Conservation (phyloP, 2,329 filamentous ascomycete genomes). For the Akanthomyces muscarius region DNA sequence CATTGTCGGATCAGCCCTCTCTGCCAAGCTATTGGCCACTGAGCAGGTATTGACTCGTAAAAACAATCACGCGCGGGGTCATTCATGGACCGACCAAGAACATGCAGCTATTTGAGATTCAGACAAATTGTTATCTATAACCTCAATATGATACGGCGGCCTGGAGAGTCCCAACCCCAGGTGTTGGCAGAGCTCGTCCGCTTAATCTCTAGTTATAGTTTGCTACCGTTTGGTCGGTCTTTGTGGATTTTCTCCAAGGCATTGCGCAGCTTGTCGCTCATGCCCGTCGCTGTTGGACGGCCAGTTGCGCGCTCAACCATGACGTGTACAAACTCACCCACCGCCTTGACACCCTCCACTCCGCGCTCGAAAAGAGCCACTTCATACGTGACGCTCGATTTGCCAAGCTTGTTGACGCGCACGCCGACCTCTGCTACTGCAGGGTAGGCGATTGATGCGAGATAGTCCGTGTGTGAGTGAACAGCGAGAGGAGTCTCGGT, state of each 20-base stretch:
- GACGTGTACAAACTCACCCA: slow-evolving; percentile 83
- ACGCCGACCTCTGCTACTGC: slow-evolving; percentile 76
- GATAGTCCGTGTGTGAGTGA: slow-evolving; percentile 81
- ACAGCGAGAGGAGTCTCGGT: slow-evolving; percentile 78
- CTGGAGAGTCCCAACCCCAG: not conserved
- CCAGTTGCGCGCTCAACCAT: slow-evolving; percentile 75
- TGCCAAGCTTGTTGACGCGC: slow-evolving; percentile 78
- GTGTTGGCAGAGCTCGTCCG: not conserved
- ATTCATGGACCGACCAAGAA: not conserved
- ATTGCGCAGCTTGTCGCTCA: slow-evolving; percentile 54
- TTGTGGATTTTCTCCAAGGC: slow-evolving; percentile 53
- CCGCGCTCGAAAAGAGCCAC: slow-evolving; percentile 79
- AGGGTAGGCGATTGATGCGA: slow-evolving; percentile 77
- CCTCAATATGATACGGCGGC: no score
- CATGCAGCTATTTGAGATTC: not conserved
- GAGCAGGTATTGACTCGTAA: not conserved
- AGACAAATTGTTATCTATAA: not conserved
- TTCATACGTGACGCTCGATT: slow-evolving; percentile 85
- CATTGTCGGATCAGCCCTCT: no score
- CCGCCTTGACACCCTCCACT: slow-evolving; percentile 69
- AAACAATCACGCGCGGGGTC: not conserved
- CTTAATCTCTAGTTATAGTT: slow-evolving; percentile 9
- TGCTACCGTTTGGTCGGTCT: slow-evolving; percentile 16
- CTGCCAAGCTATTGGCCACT: no score
- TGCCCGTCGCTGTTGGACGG: slow-evolving; percentile 62